A percentile compares a stretch with the other conserved stretches of the same genome.
phyloP scores from a whole-genome alignment of 345 rosid genomes.

The Theobroma cacao region DNA sequence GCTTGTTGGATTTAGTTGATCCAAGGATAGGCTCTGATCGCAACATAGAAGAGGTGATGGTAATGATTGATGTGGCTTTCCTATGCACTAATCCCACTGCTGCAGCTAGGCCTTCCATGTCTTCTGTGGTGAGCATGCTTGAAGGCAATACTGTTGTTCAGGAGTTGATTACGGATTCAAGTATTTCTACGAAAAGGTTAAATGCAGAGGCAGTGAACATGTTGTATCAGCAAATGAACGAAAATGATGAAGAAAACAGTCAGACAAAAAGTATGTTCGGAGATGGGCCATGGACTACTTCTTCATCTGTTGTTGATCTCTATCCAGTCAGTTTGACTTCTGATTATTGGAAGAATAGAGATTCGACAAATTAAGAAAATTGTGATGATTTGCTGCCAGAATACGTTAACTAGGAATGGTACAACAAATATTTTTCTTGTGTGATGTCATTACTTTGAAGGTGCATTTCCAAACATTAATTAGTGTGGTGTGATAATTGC shows the following conservation, averaged over 20 bases:
- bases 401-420: not conserved
- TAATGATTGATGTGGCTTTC: constrained; percentile 43
- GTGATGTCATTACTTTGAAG: not conserved
- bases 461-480: not conserved
- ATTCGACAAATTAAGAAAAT: not conserved
- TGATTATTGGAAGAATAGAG: constrained; percentile 24
- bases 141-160: constrained; percentile 32
- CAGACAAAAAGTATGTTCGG: constrained; percentile 10
- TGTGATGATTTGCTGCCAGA: not conserved
- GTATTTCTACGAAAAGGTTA: constrained; percentile 2
- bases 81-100: constrained; percentile 39
- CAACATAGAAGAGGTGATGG: constrained; percentile 40
- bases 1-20: constrained; percentile 36
- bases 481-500: not conserved
- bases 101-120: constrained; percentile 47
- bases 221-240: constrained; percentile 21
- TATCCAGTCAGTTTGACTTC: constrained; percentile 28
- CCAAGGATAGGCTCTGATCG: constrained; percentile 36
- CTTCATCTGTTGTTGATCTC: constrained; percentile 33
- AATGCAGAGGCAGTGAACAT: constrained; percentile 32
- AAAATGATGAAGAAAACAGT: constrained; percentile 7
- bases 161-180: not conserved
- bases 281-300: constrained; percentile 31
- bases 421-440: not conserved
- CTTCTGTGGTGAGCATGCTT: constrained; percentile 54